Base-by-base conservation (phyloP, 1,284 basidiomycete genomes). In the Rhodotorula mucilaginosa region DNA sequence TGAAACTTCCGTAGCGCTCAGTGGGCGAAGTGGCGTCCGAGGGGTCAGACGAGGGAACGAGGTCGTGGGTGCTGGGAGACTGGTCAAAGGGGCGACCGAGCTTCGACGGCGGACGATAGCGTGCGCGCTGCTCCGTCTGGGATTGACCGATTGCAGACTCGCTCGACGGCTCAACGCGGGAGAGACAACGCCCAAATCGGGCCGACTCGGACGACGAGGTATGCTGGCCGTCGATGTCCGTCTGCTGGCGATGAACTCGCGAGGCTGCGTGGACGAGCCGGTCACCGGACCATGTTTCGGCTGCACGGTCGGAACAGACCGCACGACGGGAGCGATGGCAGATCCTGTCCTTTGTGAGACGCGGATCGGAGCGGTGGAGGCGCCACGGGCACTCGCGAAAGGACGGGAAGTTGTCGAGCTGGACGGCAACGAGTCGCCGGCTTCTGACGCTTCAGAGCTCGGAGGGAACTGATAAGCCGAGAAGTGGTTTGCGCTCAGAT, bases 221-320 rank as follows among this genome's bases (percentile, higher is more conserved):
- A 63, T 58, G 12, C 56, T 48, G 34, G 59, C 63, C 18, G 61
- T 63, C 26, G 61, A 60, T 10, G 60, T 49, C 15, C 54, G 67
- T 10, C 71, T 54, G 60, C 61, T 59, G 7, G 56, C 60, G 23
- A 69, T n/a, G 57, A 73, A 71, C 15, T 75, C 68, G 58, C 68
- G 47, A n/a, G 58, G 59, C 51, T 56, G 65, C 39, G 39, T 44
- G 39, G 39, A 44, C 39, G 39, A 44, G 2, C 1, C 12, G 39
- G 39, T 44, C 39, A 19, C 1, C 49, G 49, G 49, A 23, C 49
- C 19, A 51, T 6, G 6, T 18, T 18, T 29, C 57, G 67, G 0
- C 49, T 31, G 39, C 69, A 51, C 23, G 57, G 39, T 67, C 18
- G 15, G 49, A 34, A 29, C 54, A 26, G 54, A 29, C 54, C 16